Base-by-base conservation (phyloP, 805 yeast genomes). In the Tetrapisispora pingtungensis region DNA sequence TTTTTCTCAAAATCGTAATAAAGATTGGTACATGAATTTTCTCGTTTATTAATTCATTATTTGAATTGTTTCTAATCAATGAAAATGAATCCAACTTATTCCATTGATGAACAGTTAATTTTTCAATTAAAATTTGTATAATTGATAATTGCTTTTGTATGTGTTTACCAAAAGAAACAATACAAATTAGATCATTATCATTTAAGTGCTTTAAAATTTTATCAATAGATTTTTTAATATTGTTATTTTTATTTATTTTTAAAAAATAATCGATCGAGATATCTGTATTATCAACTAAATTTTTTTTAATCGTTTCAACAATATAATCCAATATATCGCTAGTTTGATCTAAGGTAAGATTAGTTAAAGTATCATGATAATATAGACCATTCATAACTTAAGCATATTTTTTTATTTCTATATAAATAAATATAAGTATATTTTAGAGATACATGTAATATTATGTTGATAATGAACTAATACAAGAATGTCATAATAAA, bases 81-180 rank as follows among this genome's bases (percentile, higher is more conserved):
- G 15, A 20, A 22, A 41, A 41, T 3, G 39, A 35, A 26, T n/a
- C 19, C 12, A 56, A 46, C 27, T 41, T 52, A 42, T 56, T 56
- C 46, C 44, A 50, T 41, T 56, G 60, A 12, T 37, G 41, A 10
- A 43, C n/a, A 10, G 33, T 39, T 10, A 38, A 7, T 2, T 17
- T 22, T 17, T 42, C 46, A 35, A 49, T 54, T 38, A 46, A 40
- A 12, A 56, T 50, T 40, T 56, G 58, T 14, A 51, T 18, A 19
- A 55, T 48, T 22, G 56, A 49, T 14, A 56, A 46, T 40, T 50
- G 44, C 40, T 54, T 54, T 32, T 54, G 59, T n/a, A 56, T 43
- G 41, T 56, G 59, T n/a, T 49, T 44, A 13, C 61, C 61, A 36
- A 49, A 56, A 1, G 59, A 44, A 30, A 46, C 53, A 14, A 55